phyloP scores from a whole-genome alignment of 352 stramenopile species.

The Phytophthora pinifolia region DNA sequence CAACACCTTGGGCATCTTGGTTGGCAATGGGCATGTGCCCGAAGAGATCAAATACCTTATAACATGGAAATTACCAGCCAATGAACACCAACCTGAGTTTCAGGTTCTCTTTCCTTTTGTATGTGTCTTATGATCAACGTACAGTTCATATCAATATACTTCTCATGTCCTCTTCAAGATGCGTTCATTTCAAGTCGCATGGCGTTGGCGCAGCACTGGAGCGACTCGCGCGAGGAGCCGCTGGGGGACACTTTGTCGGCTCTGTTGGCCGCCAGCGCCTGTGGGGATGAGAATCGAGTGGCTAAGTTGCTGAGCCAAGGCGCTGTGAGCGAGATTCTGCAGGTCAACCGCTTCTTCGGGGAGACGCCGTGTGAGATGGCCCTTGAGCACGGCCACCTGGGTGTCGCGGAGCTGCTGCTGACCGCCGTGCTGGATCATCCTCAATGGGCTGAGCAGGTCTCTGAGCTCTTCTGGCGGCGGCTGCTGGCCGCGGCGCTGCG shows the following conservation, averaged over 20 bases:
- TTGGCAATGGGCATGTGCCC: no score
- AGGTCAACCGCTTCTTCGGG: conserved; percentile 31
- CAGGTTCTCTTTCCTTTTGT: no score
- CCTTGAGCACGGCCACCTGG: conserved; percentile 34
- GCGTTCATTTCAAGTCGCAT: conserved; percentile 16
- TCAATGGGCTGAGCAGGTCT: conserved; percentile 16
- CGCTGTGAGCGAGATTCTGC: conserved; percentile 9
- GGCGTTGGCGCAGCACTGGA: conserved; percentile 18
- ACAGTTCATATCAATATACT: no score
- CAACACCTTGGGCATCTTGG: conserved; percentile 71
- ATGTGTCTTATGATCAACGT: no score
- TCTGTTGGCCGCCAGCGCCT: conserved; percentile 23
- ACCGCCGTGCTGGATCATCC: conserved; percentile 3
- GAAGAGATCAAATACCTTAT: no score
- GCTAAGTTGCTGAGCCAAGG: conserved; percentile 15
- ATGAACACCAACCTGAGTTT: not conserved
- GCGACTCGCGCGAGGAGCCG: conserved; percentile 18
- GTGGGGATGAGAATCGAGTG: conserved; percentile 19
- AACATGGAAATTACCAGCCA: not conserved
- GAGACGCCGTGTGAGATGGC: conserved; percentile 38
- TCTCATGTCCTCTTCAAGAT: not conserved
- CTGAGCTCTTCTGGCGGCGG: conserved; percentile 32
- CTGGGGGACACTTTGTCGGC: conserved; percentile 16
- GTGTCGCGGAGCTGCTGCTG: conserved; percentile 28
- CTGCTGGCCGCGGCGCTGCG: conserved; percentile 26